These are phyloP conservation scores for Mucuna pruriens DNA, from an alignment of 306 rosid genomes.

Conservation along the genomic window DNA sequence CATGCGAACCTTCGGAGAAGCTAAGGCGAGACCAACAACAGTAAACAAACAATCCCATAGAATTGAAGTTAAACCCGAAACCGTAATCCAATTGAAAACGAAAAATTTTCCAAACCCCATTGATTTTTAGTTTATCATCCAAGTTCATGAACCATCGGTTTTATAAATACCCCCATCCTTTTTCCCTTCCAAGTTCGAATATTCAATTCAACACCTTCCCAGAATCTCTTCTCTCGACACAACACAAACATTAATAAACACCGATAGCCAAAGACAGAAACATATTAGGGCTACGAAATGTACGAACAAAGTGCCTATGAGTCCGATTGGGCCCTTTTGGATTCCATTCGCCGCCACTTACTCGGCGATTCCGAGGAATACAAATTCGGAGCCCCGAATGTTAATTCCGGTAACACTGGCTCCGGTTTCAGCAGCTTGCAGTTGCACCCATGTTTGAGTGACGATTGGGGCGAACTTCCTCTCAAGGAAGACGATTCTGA, in stretches of 20 bases:
- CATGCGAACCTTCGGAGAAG: constrained; percentile 56
- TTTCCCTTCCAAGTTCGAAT: constrained; percentile 5
- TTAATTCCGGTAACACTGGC: constrained; percentile 37
- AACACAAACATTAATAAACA: not conserved
- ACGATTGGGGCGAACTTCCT: constrained; percentile 85
- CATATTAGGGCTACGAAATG: constrained; percentile 28
- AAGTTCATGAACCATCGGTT: constrained; percentile 52
- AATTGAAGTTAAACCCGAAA: not conserved
- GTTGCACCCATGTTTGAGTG: constrained; percentile 67
- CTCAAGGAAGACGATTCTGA: constrained; percentile 78
- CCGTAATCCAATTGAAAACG: not conserved
- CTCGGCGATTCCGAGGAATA: constrained; percentile 57
- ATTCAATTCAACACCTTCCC: constrained; percentile 24
- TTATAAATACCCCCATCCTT: constrained; percentile 47
- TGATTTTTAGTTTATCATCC: not conserved
- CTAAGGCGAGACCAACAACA: not conserved
- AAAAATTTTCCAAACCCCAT: not conserved
- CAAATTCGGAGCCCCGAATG: constrained; percentile 22
- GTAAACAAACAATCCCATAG: not conserved
- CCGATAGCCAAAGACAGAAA: not conserved
- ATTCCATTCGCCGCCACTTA: constrained; percentile 70
- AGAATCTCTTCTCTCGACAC: not conserved
- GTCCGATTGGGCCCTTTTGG: constrained; percentile 53
- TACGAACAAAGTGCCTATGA: constrained; percentile 38
- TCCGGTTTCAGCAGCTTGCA: constrained; percentile 65